A percentile compares a stretch with the other conserved stretches of the same genome.
phyloP scores from a whole-genome alignment of 2,329 filamentous ascomycete genomes.

The Alternaria incomplexa region DNA sequence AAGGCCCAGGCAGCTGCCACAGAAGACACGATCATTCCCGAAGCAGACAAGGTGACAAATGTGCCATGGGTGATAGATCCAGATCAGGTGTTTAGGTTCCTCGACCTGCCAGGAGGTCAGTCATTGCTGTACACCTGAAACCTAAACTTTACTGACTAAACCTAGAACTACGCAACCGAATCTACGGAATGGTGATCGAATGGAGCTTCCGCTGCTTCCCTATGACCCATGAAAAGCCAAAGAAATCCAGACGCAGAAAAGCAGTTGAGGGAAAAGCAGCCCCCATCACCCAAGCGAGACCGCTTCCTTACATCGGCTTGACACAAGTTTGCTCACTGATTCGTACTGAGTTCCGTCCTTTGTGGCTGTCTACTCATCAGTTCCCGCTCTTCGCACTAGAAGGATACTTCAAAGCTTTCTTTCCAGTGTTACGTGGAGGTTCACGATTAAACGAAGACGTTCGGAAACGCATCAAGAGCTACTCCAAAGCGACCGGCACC shows the following conservation, averaged over 20 bases:
- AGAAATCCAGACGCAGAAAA: neutral
- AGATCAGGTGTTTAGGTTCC: conserved; percentile 21
- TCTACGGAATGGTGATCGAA: conserved; percentile 27
- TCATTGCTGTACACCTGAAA: too few relatives aligned
- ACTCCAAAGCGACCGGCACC: conserved; percentile 6
- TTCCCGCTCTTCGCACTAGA: conserved; percentile 24
- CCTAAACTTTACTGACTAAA: too few relatives aligned
- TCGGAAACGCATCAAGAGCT: conserved; percentile 3
- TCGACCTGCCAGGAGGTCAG: conserved; percentile 32
- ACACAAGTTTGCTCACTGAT: conserved; percentile 29
- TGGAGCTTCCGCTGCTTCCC: conserved; percentile 21
- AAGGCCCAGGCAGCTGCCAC: neutral
- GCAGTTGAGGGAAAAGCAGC: neutral
- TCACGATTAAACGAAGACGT: neutral
- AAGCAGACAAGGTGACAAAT: neutral
- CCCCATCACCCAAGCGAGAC: neutral
- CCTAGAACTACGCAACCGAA: too few relatives aligned
- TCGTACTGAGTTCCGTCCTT: conserved; percentile 33
- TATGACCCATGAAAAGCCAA: conserved; percentile 6
- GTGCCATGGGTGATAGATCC: neutral
- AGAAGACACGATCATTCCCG: neutral
- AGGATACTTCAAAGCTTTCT: conserved; percentile 31
- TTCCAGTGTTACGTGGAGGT: conserved; percentile 4
- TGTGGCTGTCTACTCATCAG: conserved; percentile 29
- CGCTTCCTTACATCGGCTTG: conserved; percentile 26